Evolutionary conservation across 2,329 filamentous ascomycete genomes (phyloP).

Genomic region (Colletotrichum eremochloae): DNA sequence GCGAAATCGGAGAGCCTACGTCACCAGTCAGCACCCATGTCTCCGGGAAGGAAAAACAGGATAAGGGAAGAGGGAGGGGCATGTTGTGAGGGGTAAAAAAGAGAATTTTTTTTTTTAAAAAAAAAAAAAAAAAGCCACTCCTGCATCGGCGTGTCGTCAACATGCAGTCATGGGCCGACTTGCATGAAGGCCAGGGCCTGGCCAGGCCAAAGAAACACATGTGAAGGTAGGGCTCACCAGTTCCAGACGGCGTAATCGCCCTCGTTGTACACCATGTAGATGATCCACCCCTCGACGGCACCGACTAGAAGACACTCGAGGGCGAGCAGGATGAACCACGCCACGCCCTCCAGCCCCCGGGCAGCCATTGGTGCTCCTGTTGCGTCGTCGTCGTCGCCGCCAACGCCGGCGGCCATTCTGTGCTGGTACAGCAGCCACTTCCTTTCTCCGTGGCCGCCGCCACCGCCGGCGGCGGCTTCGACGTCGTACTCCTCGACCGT

Average conservation of each 20-base stretch:
- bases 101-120: fast-evolving
- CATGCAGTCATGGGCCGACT: neutral
- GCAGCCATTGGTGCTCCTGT: slow-evolving; percentile 2
- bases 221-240: slow-evolving; percentile 42
- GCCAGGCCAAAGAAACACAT: neutral
- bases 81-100: neutral
- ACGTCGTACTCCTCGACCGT: slow-evolving; percentile 21
- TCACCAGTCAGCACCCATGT: slow-evolving; percentile 5
- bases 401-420: too few species aligned
- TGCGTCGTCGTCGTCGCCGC: slow-evolving; percentile 8
- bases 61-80: neutral
- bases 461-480: slow-evolving; percentile 9
- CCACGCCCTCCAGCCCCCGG: slow-evolving; percentile 20
- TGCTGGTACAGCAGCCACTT: slow-evolving; percentile 6
- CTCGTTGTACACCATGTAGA: slow-evolving; percentile 46
- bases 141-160: neutral
- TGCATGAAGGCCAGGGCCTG: too few species aligned
- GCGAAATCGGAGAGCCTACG: slow-evolving; percentile 32
- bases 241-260: slow-evolving; percentile 45
- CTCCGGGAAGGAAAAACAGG: neutral
- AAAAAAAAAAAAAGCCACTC: neutral
- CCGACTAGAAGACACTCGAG: slow-evolving; percentile 47
- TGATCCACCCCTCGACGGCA: slow-evolving; percentile 46
- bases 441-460: neutral
- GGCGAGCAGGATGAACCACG: slow-evolving; percentile 48